Evolutionary conservation across 1,139 yeast species (phyloP).

Genomic region (Hyphopichia pseudoburtonii): DNA sequence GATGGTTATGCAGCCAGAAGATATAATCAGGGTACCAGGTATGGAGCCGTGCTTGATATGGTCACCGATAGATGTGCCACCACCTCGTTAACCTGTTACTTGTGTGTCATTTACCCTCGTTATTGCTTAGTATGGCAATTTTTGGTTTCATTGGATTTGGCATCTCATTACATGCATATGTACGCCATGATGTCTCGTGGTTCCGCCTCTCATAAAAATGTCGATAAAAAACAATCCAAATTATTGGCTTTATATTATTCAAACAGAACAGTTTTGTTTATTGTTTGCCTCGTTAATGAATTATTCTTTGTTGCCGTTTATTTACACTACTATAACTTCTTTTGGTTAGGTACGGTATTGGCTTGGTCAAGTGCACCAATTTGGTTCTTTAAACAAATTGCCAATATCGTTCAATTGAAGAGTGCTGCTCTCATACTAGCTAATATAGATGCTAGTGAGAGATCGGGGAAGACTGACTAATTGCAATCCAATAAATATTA

Average conservation of each 20-base stretch:
- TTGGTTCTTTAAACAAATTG: conserved; percentile 87
- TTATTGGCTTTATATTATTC: conserved; percentile 84
- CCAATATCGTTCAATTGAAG: conserved; percentile 84
- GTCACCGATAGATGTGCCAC: conserved; percentile 98
- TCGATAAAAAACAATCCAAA: conserved; percentile 68
- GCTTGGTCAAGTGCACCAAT: conserved; percentile 73
- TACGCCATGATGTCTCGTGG: conserved; percentile 87
- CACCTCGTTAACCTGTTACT: conserved; percentile 80
- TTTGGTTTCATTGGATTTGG: conserved; percentile 82
- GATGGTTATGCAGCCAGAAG: conserved; percentile 96
- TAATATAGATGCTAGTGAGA: conserved; percentile 70
- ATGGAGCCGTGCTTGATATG: conserved; percentile 98
- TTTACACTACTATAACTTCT: conserved; percentile 64
- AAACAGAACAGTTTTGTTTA: conserved; percentile 76
- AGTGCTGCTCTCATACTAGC: conserved; percentile 86
- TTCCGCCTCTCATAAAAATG: conserved; percentile 78
- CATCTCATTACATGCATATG: conserved; percentile 98
- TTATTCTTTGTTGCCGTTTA: conserved; percentile 88
- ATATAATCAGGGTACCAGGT: conserved; percentile 83
- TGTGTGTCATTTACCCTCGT: conserved; percentile 76
- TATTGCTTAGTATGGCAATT: conserved; percentile 75
- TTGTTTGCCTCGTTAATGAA: conserved; percentile 91
- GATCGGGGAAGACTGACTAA: conserved; percentile 17
- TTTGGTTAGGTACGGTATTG: conserved; percentile 68
- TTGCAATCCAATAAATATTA: too few species aligned